Evolutionary conservation across 495 filamentous ascomycete species (phyloP), one percentile per base, ranked within the genome.

Genomic region (Platismatia glauca): DNA sequence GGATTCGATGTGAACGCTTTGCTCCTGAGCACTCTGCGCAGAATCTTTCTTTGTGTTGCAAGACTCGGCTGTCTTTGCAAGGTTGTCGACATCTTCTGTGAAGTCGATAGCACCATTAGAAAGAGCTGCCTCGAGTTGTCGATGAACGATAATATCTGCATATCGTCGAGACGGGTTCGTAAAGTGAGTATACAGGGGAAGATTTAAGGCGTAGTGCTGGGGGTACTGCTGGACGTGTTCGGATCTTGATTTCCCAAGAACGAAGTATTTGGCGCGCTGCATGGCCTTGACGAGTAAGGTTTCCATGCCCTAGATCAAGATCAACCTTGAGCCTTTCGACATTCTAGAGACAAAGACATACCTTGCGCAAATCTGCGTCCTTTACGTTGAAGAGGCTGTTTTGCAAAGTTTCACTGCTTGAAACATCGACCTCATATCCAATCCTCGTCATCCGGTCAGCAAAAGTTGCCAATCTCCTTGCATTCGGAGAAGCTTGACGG

Each of bases 11-110:
- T 98, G 94, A 65, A 98, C 90, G 72, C 94, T 97, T 77, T 98
- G 94, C 73, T 98, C 94, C 70, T 97, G 94, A 13, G 94, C 94
- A 69, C 89, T 92, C 75, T 95, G 93, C 0, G 95, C 93, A 7
- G 94, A 97, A 70, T 98, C 94, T 73, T 98, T 98, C 85, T 97
- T 98, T 70, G 88, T 96, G 76, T 97, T 98, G 81, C 91, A 96
- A 63, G 89, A 85, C 72, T 98, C 94, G 24, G 92, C 90, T 56
- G 88, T 96, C 83, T 98, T 98, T 68, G 82, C 85, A 35, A 98
- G 76, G 53, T 82, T 86, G 68, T 98, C 94, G 55, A 90, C 72
- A 68, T 98, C 94, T 62, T 98, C 94, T 11, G 77, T 84, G 73
- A 95, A 97, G 66, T 96, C 93, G 59, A 89, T 80, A 39, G 86